Percentiles rank a stretch among this genome's conserved stretches.
Evolutionary conservation across 768 basidiomycete genomes (phyloP).

Genomic region (Leccinellum luteum): DNA sequence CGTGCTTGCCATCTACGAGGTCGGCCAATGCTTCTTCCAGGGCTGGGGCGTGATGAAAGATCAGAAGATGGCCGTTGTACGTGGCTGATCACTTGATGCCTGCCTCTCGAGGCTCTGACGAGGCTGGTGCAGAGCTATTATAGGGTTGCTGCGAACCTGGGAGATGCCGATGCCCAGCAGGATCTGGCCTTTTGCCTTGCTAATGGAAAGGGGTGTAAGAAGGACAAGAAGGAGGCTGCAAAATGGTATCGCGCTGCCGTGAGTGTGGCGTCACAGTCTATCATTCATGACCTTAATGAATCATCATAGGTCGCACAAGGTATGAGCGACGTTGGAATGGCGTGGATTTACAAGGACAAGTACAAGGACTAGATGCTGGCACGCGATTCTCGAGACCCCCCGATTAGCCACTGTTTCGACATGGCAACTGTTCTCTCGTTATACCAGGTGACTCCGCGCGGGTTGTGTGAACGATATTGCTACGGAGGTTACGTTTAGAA

Average conservation of each 20-base stretch:
- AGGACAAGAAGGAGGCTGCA: slow-evolving; percentile 81
- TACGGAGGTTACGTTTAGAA: slow-evolving; percentile 4
- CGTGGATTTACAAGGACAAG: slow-evolving; percentile 93
- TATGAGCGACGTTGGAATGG: slow-evolving; percentile 76
- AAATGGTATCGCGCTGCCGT: slow-evolving; percentile 90
- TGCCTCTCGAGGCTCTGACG: not conserved
- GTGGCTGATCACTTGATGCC: slow-evolving; percentile 26
- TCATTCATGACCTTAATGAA: not conserved
- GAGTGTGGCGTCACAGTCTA: slow-evolving; percentile 23
- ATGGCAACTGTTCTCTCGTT: slow-evolving; percentile 1
- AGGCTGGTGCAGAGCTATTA: slow-evolving; percentile 65
- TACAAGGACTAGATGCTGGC: slow-evolving; percentile 33
- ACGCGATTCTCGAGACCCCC: not conserved
- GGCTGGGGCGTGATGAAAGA: slow-evolving; percentile 89
- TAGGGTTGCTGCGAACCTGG: slow-evolving; percentile 75
- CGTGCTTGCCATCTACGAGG: slow-evolving; percentile 87
- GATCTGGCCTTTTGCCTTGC: slow-evolving; percentile 84
- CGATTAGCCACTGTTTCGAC: not conserved
- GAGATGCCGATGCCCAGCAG: slow-evolving; percentile 83
- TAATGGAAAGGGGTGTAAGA: slow-evolving; percentile 88
- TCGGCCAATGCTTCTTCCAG: slow-evolving; percentile 89
- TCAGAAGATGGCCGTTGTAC: slow-evolving; percentile 84
- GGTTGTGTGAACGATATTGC: slow-evolving; percentile 7
- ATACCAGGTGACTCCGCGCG: slow-evolving; percentile 10
- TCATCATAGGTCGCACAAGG: slow-evolving; percentile 58